These are phyloP conservation scores for Glebionis coronaria DNA, from an alignment of 129 eudicot genomes.

Conservation along the genomic window DNA sequence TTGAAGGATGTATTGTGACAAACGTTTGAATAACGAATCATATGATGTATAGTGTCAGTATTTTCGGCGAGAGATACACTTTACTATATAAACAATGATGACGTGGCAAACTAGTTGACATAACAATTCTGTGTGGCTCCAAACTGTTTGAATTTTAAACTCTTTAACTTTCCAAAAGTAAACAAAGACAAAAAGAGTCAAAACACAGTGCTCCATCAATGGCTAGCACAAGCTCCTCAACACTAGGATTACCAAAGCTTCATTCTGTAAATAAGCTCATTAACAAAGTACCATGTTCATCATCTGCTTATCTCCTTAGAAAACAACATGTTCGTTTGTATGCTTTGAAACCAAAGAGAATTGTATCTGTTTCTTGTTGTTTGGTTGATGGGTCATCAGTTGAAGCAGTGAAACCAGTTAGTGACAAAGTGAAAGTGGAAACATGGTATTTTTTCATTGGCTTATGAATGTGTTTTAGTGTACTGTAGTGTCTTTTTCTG, in stretches of 20 bases:
- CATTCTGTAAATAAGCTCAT: constrained; percentile 16
- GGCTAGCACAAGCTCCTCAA: constrained; percentile 41
- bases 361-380: constrained; percentile 21
- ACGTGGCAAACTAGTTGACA: constrained; percentile 28
- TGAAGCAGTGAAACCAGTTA: constrained; percentile 24
- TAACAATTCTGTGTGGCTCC: constrained; percentile 25
- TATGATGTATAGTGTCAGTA: no score
- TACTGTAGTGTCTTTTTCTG: no score
- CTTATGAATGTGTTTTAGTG: not conserved
- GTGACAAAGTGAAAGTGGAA: constrained; percentile 37
- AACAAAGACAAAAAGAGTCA: no score
- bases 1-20: no score
- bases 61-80: no score
- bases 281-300: constrained; percentile 17
- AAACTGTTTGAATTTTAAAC: not conserved
- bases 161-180: constrained; percentile 1
- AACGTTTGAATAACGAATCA: no score
- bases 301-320: not conserved
- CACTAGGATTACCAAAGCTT: constrained; percentile 34
- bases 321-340: constrained; percentile 20
- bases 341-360: constrained; percentile 22
- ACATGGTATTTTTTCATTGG: constrained; percentile 40
- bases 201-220: constrained; percentile 21
- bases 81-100: not conserved
- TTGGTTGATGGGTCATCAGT: constrained; percentile 25